These are phyloP conservation scores for Claviceps sorghi DNA, from an alignment of 2,329 filamentous ascomycete genomes.

Conservation along the genomic window DNA sequence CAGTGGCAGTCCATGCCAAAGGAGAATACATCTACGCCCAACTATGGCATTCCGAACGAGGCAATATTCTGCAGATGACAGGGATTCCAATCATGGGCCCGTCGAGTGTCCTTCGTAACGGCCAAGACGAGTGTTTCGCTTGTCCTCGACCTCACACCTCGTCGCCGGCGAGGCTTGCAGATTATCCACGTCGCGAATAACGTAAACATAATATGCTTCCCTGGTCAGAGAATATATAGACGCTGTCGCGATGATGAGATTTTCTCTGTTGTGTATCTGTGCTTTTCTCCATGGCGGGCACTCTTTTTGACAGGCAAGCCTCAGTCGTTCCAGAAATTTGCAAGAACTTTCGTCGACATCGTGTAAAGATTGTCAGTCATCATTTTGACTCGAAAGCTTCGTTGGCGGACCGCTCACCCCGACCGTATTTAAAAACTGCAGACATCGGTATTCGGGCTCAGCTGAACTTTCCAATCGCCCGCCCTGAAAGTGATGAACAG, in stretches of 20 bases:
- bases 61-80: slow-evolving; percentile 22
- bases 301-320: background rate
- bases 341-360: background rate
- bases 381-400: background rate
- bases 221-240: too few species aligned
- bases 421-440: too few species aligned
- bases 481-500: too few species aligned
- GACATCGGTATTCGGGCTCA: too few species aligned
- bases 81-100: slow-evolving; percentile 23
- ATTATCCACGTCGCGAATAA: slow-evolving; percentile 15
- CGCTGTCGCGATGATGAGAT: too few species aligned
- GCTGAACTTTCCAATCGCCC: too few species aligned
- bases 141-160: slow-evolving; percentile 21
- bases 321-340: background rate
- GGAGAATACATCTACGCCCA: slow-evolving; percentile 48
- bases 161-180: slow-evolving; percentile 24
- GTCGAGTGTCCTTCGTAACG: slow-evolving; percentile 30
- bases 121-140: slow-evolving; percentile 24
- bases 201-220: too few species aligned
- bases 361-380: background rate
- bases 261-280: too few species aligned
- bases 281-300: background rate
- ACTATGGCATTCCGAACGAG: slow-evolving; percentile 33
- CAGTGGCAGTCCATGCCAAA: slow-evolving; percentile 43
- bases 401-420: too few species aligned